Evolutionary conservation across 495 filamentous ascomycete genomes (phyloP).

Genomic region (Aspergillus sparsus): DNA sequence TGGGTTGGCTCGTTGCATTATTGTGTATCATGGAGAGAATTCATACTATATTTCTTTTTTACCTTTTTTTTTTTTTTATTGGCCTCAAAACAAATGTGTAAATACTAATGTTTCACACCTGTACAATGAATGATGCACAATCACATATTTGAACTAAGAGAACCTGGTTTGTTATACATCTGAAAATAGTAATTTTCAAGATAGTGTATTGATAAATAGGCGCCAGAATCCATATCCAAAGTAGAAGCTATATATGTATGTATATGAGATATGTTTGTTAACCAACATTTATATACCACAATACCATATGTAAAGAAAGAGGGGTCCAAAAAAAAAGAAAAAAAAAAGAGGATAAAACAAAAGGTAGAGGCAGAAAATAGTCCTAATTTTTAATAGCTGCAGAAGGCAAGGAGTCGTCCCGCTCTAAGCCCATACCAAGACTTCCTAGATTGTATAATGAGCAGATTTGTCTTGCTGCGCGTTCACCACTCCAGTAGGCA

Average conservation of each 20-base stretch:
- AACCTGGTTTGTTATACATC: not conserved
- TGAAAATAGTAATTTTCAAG: not conserved
- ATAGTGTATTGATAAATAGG: not conserved
- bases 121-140: not conserved
- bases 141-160: not conserved
- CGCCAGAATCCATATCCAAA: not conserved
- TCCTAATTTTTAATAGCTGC: slow-evolving; percentile 7
- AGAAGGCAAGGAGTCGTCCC: slow-evolving; percentile 45
- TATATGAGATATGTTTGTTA: not conserved
- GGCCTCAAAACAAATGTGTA: not conserved
- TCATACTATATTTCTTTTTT: slow-evolving; percentile 4
- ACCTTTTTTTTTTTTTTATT: slow-evolving; percentile 4
- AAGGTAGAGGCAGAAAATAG: not conserved
- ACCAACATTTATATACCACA: not conserved
- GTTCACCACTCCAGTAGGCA: slow-evolving; percentile 84
- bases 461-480: slow-evolving; percentile 66
- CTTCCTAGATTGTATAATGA: slow-evolving; percentile 34
- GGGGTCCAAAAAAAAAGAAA: not conserved
- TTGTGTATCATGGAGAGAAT: not conserved
- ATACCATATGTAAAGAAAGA: not conserved
- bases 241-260: not conserved
- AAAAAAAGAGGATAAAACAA: not conserved
- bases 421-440: slow-evolving; percentile 27
- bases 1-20: slow-evolving; percentile 14
- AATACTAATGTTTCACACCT: slow-evolving; percentile 5